Percentiles rank a stretch among this genome's conserved stretches.
phyloP scores from a whole-genome alignment of 345 rosid genomes.

The Fremontodendron californicum region DNA sequence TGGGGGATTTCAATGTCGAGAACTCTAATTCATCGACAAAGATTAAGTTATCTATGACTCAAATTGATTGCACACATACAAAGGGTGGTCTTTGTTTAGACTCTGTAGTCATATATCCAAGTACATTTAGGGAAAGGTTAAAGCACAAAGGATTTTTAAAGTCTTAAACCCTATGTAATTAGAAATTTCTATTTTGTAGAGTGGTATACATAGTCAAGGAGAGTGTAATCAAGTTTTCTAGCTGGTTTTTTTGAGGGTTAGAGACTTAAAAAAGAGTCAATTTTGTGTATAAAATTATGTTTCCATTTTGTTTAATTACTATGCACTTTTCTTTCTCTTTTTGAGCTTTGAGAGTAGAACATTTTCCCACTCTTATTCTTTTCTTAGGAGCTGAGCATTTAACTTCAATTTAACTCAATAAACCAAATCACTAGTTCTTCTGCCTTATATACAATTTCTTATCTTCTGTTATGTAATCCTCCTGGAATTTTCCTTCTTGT shows the following conservation, averaged over 20 bases:
- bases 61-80: constrained; percentile 97
- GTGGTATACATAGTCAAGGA: not conserved
- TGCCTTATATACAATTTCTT: too few relatives aligned
- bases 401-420: too few relatives aligned
- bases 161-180: constrained; percentile 25
- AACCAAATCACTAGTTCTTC: too few relatives aligned
- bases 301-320: not conserved
- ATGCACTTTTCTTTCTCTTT: not conserved
- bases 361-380: too few relatives aligned
- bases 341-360: not conserved
- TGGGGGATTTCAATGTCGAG: constrained; percentile 68
- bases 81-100: constrained; percentile 95
- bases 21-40: constrained; percentile 31
- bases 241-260: not conserved
- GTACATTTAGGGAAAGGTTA: constrained; percentile 55
- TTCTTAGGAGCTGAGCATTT: not conserved
- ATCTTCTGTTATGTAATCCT: too few relatives aligned
- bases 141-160: constrained; percentile 41
- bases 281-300: not conserved
- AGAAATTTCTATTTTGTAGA: not conserved
- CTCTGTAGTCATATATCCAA: constrained; percentile 69
- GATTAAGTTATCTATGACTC: constrained; percentile 83
- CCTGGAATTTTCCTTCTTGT: too few relatives aligned
- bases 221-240: not conserved
- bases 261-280: not conserved